Evolutionary conservation across 495 filamentous ascomycete species (phyloP).

Genomic region (Penicillium samsonianum): DNA sequence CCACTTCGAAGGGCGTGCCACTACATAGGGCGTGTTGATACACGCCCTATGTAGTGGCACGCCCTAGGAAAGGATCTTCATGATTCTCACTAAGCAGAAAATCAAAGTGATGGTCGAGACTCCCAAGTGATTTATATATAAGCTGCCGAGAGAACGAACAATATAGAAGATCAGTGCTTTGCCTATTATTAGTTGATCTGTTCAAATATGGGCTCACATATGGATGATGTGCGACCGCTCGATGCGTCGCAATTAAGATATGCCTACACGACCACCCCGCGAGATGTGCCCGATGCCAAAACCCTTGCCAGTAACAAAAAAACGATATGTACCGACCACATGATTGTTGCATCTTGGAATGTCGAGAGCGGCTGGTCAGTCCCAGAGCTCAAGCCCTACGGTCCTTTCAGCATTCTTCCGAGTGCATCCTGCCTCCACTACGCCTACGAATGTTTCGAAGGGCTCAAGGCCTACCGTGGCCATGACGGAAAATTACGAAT

Average conservation of each 20-base stretch:
- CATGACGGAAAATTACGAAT: not conserved
- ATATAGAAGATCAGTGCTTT: too few relatives aligned
- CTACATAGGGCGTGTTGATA: too few relatives aligned
- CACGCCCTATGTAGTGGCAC: too few relatives aligned
- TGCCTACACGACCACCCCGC: not conserved
- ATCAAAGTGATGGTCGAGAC: too few relatives aligned
- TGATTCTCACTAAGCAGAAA: too few relatives aligned
- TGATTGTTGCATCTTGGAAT: not conserved
- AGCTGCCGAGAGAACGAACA: too few relatives aligned
- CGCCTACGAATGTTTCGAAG: not conserved
- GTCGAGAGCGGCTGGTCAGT: not conserved
- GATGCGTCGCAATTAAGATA: not conserved
- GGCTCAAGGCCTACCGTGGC: not conserved
- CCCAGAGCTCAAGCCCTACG: not conserved
- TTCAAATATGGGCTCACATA: too few relatives aligned
- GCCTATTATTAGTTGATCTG: too few relatives aligned
- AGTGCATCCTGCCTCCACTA: not conserved
- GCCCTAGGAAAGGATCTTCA: too few relatives aligned
- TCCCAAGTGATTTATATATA: too few relatives aligned
- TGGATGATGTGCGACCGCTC: not conserved
- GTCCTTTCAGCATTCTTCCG: not conserved
- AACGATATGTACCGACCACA: not conserved
- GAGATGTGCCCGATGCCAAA: not conserved
- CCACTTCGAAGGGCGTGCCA: too few relatives aligned
- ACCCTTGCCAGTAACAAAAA: not conserved